Evolutionary conservation across 2,329 filamentous ascomycete genomes (phyloP), one percentile per base, ranked within the genome.

Genomic region (Fonsecaea multimorphosa): DNA sequence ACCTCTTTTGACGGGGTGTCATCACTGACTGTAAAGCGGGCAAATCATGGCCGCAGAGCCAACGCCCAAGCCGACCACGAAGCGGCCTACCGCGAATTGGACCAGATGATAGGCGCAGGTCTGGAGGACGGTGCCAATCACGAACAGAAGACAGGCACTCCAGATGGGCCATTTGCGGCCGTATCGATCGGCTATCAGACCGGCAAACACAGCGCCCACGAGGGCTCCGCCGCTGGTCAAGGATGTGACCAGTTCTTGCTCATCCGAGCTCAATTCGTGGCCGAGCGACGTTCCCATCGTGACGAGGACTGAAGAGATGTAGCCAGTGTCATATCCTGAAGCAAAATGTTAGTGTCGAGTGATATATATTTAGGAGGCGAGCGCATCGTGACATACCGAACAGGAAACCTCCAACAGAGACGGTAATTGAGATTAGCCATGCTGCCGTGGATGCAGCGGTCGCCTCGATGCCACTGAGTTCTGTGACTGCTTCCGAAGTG

Each of bases 21-120:
- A n/a, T n/a, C 2, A 19, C 52, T 34, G 29, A 55, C 52, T 58
- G 22, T 58, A 58, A 14, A 58, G 36, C 14, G 55, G 55, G 19
- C 36, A 2, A 8, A 96, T 90, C 72, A 95, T 91, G 74, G 89
- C 92, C 29, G 81, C 80, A 54, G 76, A 75, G 22, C 81, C 81
- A 66, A 83, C 77, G 2, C 80, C 81, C 64, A 83, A 70, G 16
- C 81, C 81, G 61, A 83, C 78, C 68, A 82, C 72, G 64, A 79
- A 80, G 46, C 81, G 75, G 1, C 81, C 81, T 46, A 76, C 53
- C 44, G 82, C 78, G 80, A 83, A 82, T 1, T 76, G 76, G 71
- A 75, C 75, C 22, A 83, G 79, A 19, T 74, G 72, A 57, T 67
- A 74, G 0, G 78, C 76, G 38, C 73, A 64, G 3, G 79, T 78